Base-by-base conservation (phyloP, 2,329 filamentous ascomycete genomes). In the Hymenoscyphus fructigenus region DNA sequence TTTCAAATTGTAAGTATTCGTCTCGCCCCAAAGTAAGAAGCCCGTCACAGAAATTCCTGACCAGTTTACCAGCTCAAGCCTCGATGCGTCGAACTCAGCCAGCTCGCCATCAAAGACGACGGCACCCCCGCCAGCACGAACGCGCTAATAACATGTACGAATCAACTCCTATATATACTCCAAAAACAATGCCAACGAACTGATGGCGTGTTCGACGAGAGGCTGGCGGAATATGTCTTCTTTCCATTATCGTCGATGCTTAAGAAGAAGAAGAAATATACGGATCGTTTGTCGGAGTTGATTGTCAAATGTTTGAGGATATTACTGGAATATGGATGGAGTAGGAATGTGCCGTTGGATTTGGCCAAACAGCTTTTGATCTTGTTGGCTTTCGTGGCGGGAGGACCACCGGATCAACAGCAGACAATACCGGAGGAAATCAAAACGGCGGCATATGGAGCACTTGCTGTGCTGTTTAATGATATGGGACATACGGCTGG, bases 211-310 rank as follows among this genome's bases (percentile, higher is more conserved):
- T 76, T 98, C 20, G 92, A 97, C 75, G 84, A 88, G 61, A 94
- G 93, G 75, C 80, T 98, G 20, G 92, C 93, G 15, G 93, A 97
- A 79, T 99, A 98, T 81, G 85, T 91, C 73, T 98, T 98, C 81
- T 97, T 97, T 68, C 95, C 95, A 0, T 81, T 99, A 0, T 93
- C 92, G 0, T 90, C 95, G 71, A 87, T 98, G 47, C 89, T 99
- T 72, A 89, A 92, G 65, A 85, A 88, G 67, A 89, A 91, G 70
- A 86, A 90, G 67, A 82, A 84, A 58, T 86, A 93, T 62, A 88
- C 93, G 0, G 84, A 91, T 57, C 84, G 85, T 41, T 81, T 91
- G 50, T 79, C 95, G 7, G 95, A 99, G 75, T 78, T 91, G 55
- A 88, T 90, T 34, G 82, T 97, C 57, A 87, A 88, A 75, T 94